A percentile compares a stretch with the other conserved stretches of the same genome.
Conservation (phyloP, 225 moss, liverwort and hornwort genomes). For the Thuidium tamariscinum region DNA sequence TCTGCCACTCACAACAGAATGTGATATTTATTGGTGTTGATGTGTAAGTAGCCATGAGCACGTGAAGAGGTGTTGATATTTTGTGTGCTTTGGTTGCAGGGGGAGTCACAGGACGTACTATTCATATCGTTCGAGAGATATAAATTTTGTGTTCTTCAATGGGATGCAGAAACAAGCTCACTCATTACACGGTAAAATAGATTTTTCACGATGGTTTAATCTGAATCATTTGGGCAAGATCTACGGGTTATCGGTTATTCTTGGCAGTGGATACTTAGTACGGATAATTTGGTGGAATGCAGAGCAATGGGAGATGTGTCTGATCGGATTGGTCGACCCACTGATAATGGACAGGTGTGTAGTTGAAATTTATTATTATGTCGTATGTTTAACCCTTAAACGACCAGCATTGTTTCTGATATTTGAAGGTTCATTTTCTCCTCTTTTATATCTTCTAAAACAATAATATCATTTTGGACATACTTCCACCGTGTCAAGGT, state of each 20-base stretch:
- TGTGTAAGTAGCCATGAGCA: neutral
- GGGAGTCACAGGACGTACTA: slow-evolving; percentile 90
- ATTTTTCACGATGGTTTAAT: neutral
- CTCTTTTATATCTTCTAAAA: neutral
- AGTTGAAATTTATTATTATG: neutral
- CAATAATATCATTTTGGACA: neutral
- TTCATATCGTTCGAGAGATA: slow-evolving; percentile 98
- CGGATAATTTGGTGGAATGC: slow-evolving; percentile 17
- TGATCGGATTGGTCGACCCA: slow-evolving; percentile 92
- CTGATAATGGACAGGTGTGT: slow-evolving; percentile 96
- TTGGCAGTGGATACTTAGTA: neutral
- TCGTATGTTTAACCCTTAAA: neutral
- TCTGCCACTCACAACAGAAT: neutral
- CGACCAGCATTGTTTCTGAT: neutral
- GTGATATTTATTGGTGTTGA: neutral
- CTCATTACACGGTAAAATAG: slow-evolving; percentile 64
- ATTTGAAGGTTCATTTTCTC: neutral
- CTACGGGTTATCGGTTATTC: neutral
- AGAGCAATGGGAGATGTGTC: slow-evolving; percentile 99
- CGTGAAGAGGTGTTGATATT: neutral
- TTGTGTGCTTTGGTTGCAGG: slow-evolving; percentile 38
- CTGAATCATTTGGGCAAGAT: neutral
- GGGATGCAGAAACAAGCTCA: slow-evolving; percentile 81
- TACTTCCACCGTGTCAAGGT: neutral
- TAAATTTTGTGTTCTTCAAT: slow-evolving; percentile 97